A percentile compares a stretch with the other conserved stretches of the same genome.
Conservation (phyloP, 768 basidiomycete genomes). For the Leucocoprinus leucothites region DNA sequence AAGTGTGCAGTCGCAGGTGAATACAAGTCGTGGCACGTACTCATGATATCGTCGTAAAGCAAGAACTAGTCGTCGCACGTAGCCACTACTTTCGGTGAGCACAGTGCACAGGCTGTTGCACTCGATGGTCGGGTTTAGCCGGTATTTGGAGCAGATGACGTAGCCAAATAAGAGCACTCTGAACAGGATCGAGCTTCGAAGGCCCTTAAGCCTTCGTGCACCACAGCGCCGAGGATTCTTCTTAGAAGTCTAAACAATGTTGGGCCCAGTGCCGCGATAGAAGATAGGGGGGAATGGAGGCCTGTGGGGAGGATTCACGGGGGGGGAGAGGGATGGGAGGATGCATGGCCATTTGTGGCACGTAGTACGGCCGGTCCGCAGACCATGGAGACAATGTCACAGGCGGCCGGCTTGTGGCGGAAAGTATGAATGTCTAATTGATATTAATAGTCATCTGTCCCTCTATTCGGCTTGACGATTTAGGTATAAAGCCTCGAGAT, state of each 20-base stretch:
- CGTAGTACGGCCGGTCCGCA: not conserved
- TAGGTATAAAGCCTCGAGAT: constrained; percentile 8
- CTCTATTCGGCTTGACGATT: not conserved
- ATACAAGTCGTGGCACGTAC: constrained; percentile 21
- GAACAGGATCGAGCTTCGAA: not conserved
- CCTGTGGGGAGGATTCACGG: not conserved
- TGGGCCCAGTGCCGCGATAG: not conserved
- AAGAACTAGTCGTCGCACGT: not conserved
- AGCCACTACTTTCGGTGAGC: too few relatives aligned
- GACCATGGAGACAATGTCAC: not conserved
- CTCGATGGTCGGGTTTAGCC: constrained; percentile 9
- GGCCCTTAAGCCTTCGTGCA: not conserved
- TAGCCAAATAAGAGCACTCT: constrained; percentile 8
- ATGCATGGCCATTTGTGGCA: not conserved
- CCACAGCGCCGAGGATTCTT: constrained; percentile 10
- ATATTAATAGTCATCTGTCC: constrained; percentile 3
- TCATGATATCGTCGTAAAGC: constrained; percentile 29
- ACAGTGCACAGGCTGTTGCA: not conserved
- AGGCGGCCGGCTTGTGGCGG: not conserved
- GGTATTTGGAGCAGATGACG: constrained; percentile 12
- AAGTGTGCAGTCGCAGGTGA: constrained; percentile 9
- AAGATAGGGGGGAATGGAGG: not conserved
- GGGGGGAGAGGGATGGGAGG: not conserved
- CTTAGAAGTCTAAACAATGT: not conserved
- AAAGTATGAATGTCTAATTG: not conserved